Base-by-base conservation (phyloP, 2,329 filamentous ascomycete species). In the Phaeomoniella chlamydospora region DNA sequence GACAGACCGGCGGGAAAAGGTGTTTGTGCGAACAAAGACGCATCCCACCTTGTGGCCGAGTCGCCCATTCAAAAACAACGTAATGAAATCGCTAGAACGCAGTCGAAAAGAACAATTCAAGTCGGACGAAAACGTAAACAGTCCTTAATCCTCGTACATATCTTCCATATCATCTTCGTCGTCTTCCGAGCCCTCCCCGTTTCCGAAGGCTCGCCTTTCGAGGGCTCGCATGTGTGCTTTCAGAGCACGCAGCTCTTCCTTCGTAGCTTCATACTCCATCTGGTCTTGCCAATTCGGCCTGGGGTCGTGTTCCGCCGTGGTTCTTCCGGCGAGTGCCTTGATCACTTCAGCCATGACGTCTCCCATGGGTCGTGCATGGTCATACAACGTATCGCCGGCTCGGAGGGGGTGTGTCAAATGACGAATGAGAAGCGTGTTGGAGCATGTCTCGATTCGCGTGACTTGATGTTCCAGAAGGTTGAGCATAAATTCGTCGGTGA, bases 391-490 rank as follows among this genome's bases (percentile, higher is more conserved):
- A 31, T 67, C 61, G 34, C 83, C 68, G 2, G 57, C 56, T 29
- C 66, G 72, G 47, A 79, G 73, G 10, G 85, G 84, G 19, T 71
- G 69, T 45, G 84, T 73, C 56, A 92, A 72, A 56, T 93, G 80
- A 34, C 88, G 79, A 48, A 94, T 65, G 10, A 75, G 66, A 35
- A 94, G 70, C 1, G 83, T 85, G 18, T 80, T 81, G 33, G 36
- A 19, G 61, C 78, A 59, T 66, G 92, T 86, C 76, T 98, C 90
- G 54, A 98, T 92, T 50, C 90, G 76, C 54, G 82, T 87, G 47
- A 98, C 81, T 68, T 94, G 86, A 54, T 96, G 87, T 54, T 93
- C 87, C 56, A 96, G 72, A 50, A 98, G 85, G 50, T 84, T 86
- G 38, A 93, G 61, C 57, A 96, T 64, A 57, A 93, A 88, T 36